phyloP scores from a whole-genome alignment of 2,329 filamentous ascomycete species.

The Aspergillus arachidicola region DNA sequence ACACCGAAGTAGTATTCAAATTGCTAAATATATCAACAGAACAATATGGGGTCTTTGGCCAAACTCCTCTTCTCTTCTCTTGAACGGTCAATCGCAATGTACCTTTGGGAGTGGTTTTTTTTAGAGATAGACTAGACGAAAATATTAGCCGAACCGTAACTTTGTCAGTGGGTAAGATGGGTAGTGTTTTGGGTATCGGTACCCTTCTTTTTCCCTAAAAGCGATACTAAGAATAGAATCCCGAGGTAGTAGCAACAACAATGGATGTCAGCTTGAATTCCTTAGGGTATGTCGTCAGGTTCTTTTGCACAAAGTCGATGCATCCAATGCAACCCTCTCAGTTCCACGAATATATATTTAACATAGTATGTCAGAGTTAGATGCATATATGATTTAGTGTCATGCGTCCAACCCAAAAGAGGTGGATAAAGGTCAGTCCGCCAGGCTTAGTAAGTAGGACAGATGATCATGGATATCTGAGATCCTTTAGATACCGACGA shows the following conservation, averaged over 20 bases:
- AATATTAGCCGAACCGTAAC: not conserved
- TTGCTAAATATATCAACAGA: conserved; percentile 6
- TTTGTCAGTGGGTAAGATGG: not conserved
- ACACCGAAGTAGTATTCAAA: not conserved
- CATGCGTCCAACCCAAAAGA: not conserved
- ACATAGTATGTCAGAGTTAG: conserved; percentile 1
- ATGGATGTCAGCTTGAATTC: not conserved
- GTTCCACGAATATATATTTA: not conserved
- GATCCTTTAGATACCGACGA: not conserved
- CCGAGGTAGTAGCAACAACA: not conserved
- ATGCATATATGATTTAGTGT: conserved; percentile 1
- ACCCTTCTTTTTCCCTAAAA: not conserved
- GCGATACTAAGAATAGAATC: not conserved
- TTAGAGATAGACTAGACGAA: not conserved
- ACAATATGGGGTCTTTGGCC: not conserved
- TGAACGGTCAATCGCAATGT: not conserved
- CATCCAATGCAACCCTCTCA: not conserved
- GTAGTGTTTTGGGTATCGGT: not conserved
- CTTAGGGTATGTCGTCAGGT: not conserved
- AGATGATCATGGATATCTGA: not conserved
- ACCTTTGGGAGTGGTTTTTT: not conserved
- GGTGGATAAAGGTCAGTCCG: not conserved
- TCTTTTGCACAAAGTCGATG: not conserved
- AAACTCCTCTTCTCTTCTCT: not conserved
- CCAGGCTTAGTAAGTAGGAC: not conserved